Evolutionary conservation across 2,329 filamentous ascomycete genomes (phyloP), one percentile per base, ranked within the genome.

Genomic region (Diaporthe sp.): DNA sequence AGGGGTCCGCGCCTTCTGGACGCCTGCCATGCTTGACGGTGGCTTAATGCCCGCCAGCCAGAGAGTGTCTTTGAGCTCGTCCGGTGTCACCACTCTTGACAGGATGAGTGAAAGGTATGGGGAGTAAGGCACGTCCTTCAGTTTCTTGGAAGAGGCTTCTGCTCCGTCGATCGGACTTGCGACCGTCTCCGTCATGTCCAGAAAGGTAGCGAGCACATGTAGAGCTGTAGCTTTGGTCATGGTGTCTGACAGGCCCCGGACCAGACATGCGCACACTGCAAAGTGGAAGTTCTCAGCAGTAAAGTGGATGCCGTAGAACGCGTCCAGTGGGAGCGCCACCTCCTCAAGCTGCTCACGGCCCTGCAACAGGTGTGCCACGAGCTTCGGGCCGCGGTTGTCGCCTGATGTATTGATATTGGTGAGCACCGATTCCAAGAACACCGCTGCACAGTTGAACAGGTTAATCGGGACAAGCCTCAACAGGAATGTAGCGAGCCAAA

Each of bases 401-500:
- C 87, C 88, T 2, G 89, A 88, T 2, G 89, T 89, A 73, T 89
- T 89, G 75, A 93, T 92, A 75, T 93, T 93, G 58, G 86, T 87
- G 55, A 93, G 80, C 1, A 93, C 89, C 3, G 92, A 88, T 77
- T 93, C 91, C 1, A 94, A 84, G 72, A 94, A 92, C 39, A 88
- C 85, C 1, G 91, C 91, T 5, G 91, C 88, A 79, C 90, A 92
- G 80, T 92, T 93, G 83, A 93, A 93, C 1, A 93, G 85, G 51
- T 83, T 84, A 8, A 88, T 84, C 4, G 92, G 92, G 22, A 93
- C 90, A 3, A 93, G 86, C 10, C 92, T 88, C 32, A 93, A 85
- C 1, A 94, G 84, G 3, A 91, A 92, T 77, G 93, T 89, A 13
- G 91, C 91, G 44, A 94, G 84, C 92, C 92, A 94, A 80, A 94